Evolutionary conservation across 208 protist species (phyloP), one percentile per base, ranked within the genome.

Genomic region (Leptomonas pyrrhocoris): DNA sequence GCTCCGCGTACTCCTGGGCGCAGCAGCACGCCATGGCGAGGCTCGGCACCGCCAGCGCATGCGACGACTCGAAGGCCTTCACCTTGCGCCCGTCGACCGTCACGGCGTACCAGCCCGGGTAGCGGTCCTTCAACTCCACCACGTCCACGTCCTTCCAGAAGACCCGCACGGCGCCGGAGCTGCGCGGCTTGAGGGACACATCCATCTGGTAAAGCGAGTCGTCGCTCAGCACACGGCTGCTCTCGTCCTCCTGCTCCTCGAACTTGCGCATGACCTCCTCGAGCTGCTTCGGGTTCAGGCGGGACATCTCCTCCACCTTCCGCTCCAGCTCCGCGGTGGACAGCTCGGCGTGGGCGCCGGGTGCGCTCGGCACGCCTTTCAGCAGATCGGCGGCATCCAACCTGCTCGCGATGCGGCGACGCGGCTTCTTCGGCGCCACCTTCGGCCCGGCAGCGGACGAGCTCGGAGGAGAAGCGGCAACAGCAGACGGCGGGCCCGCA

Each of bases 131-230:
- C 45, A 95, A 64, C 64, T 69, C 63, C 53, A 68, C 79, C 36
- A 97, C 90, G 40, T 89, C 85, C 16, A 97, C 93, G 55, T 94
- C 87, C 55, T 86, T 93, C 88, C 89, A 97, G 67, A 97, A 97
- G 31, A 95, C 90, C 23, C 89, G 90, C 34, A 88, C 81, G 15
- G 81, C 93, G 27, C 84, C 77, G 19, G 61, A 48, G 56, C 76
- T 80, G 54, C 86, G 87, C 30, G 88, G 76, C 61, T 84, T 84
- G 34, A 94, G 73, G 3, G 92, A 97, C 6, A 97, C 86, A 43
- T 97, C 92, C 89, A 97, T 95, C 74, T 97, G 92, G 57, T 95
- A 95, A 19, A 97, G 76, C 53, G 88, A 89, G 73, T 97, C 92
- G 60, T 95, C 86, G 55, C 66, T 75, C 21, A 97, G 85, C 53